Evolutionary conservation across 2,329 filamentous ascomycete species (phyloP).

Genomic region (Diaporthe sp.): DNA sequence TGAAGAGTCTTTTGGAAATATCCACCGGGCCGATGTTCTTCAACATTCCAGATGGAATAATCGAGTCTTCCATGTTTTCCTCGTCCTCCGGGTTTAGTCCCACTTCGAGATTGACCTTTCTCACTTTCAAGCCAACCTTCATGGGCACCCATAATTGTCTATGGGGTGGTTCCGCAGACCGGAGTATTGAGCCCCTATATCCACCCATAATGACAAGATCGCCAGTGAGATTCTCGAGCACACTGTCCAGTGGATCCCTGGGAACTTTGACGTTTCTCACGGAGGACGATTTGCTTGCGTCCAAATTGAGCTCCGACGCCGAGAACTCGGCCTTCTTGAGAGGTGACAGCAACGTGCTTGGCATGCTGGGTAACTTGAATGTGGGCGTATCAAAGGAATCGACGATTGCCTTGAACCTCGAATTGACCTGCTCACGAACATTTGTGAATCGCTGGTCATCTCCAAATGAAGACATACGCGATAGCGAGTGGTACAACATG

Average conservation of each 20-base stretch:
- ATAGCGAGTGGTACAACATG: slow-evolving; percentile 80
- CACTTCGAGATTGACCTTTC: slow-evolving; percentile 92
- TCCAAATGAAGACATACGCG: slow-evolving; percentile 84
- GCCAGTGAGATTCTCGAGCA: slow-evolving; percentile 78
- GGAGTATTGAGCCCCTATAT: slow-evolving; percentile 89
- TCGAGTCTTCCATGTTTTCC: slow-evolving; percentile 83
- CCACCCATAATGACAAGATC: slow-evolving; percentile 92
- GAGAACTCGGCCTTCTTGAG: slow-evolving; percentile 44
- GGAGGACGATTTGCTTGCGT: slow-evolving; percentile 38
- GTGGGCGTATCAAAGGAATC: slow-evolving; percentile 87
- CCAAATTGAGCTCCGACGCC: slow-evolving; percentile 24
- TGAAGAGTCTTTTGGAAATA: slow-evolving; percentile 85
- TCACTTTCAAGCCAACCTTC: slow-evolving; percentile 90
- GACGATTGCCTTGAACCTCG: slow-evolving; percentile 88
- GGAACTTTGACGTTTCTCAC: slow-evolving; percentile 42
- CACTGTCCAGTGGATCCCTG: slow-evolving; percentile 59
- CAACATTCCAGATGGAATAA: slow-evolving; percentile 90
- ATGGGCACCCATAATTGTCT: slow-evolving; percentile 95
- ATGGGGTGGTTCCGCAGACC: slow-evolving; percentile 83
- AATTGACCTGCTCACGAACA: slow-evolving; percentile 88
- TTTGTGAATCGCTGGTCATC: slow-evolving; percentile 86
- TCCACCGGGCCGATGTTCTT: slow-evolving; percentile 92
- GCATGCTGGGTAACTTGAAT: slow-evolving; percentile 76
- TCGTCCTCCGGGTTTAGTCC: slow-evolving; percentile 86
- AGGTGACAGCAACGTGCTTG: slow-evolving; percentile 52